Evolutionary conservation across 2,329 filamentous ascomycete genomes (phyloP).

Genomic region (Biscogniauxia mediterranea): DNA sequence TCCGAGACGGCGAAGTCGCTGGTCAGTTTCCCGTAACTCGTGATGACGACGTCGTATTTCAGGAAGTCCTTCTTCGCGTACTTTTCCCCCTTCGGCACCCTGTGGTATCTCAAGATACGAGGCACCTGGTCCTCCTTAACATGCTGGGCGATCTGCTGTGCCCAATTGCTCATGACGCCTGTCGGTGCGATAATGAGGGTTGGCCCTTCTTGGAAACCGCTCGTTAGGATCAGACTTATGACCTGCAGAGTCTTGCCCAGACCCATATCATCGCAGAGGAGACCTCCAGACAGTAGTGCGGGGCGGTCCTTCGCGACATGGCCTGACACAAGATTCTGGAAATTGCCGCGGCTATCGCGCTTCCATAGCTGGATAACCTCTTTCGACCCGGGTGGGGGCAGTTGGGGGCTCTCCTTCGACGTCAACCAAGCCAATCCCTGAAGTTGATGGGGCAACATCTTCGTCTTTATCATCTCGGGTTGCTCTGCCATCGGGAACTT

Average conservation of each 20-base stretch:
- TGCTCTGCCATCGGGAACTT: constrained; percentile 71
- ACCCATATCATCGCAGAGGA: constrained; percentile 91
- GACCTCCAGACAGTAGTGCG: constrained; percentile 71
- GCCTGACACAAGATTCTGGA: constrained; percentile 69
- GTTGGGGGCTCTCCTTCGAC: constrained; percentile 67
- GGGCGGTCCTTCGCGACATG: constrained; percentile 60
- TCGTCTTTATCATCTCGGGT: constrained; percentile 62
- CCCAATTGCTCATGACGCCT: constrained; percentile 90
- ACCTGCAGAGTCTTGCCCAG: constrained; percentile 86
- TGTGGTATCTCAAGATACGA: constrained; percentile 73
- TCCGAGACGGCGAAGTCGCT: constrained; percentile 57
- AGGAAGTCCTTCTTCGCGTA: constrained; percentile 54
- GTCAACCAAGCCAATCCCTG: constrained; percentile 80
- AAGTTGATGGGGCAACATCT: constrained; percentile 76
- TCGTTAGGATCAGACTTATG: constrained; percentile 70
- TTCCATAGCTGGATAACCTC: constrained; percentile 79
- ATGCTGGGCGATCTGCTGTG: constrained; percentile 72
- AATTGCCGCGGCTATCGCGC: constrained; percentile 44
- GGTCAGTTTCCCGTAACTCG: constrained; percentile 76
- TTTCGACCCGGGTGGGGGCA: constrained; percentile 57
- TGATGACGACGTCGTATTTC: constrained; percentile 74
- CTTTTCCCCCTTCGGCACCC: constrained; percentile 48
- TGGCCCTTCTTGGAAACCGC: constrained; percentile 49
- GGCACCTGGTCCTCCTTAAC: constrained; percentile 62
- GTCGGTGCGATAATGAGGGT: constrained; percentile 82